Percentiles rank a stretch among this genome's conserved stretches.
Evolutionary conservation across 2,329 filamentous ascomycete genomes (phyloP).

Genomic region (Corinectria fuckeliana): DNA sequence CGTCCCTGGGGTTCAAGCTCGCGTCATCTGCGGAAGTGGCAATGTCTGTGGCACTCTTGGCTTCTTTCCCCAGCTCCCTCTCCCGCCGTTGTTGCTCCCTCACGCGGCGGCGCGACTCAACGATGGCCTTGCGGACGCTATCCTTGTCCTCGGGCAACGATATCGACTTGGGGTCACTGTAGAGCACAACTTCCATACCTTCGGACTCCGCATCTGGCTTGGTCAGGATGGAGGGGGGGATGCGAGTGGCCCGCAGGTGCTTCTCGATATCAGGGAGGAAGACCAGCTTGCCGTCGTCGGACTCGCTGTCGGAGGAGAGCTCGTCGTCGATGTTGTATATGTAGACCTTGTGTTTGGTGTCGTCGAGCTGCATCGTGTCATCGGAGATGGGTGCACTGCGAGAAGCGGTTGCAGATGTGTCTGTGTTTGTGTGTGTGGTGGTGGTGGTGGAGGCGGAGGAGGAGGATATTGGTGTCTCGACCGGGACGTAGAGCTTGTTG

Average conservation of each 20-base stretch:
- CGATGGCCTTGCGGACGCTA: slow-evolving; percentile 80
- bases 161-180: slow-evolving; percentile 78
- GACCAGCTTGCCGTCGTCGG: slow-evolving; percentile 66
- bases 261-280: slow-evolving; percentile 89
- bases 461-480: slow-evolving; percentile 54
- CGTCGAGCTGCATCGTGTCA: slow-evolving; percentile 83
- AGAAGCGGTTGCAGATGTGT: slow-evolving; percentile 20
- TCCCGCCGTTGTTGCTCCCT: slow-evolving; percentile 62
- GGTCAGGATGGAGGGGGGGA: slow-evolving; percentile 69
- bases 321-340: slow-evolving; percentile 91
- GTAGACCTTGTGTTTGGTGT: slow-evolving; percentile 86
- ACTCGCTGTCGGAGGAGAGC: slow-evolving; percentile 62
- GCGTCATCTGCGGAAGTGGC: slow-evolving; percentile 20
- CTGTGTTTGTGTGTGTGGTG: too few species aligned
- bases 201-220: slow-evolving; percentile 61
- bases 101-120: slow-evolving; percentile 76
- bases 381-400: slow-evolving; percentile 40
- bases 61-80: slow-evolving; percentile 38
- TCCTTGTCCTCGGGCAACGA: slow-evolving; percentile 77
- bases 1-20: slow-evolving; percentile 13
- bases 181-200: slow-evolving; percentile 80
- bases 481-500: slow-evolving; percentile 69
- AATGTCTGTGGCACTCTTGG: slow-evolving; percentile 2
- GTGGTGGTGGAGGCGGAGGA: slow-evolving; percentile 9
- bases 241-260: slow-evolving; percentile 75